Evolutionary conservation across 768 basidiomycete genomes (phyloP), one percentile per base, ranked within the genome.

Genomic region (Hortiboletus flavorubellus): DNA sequence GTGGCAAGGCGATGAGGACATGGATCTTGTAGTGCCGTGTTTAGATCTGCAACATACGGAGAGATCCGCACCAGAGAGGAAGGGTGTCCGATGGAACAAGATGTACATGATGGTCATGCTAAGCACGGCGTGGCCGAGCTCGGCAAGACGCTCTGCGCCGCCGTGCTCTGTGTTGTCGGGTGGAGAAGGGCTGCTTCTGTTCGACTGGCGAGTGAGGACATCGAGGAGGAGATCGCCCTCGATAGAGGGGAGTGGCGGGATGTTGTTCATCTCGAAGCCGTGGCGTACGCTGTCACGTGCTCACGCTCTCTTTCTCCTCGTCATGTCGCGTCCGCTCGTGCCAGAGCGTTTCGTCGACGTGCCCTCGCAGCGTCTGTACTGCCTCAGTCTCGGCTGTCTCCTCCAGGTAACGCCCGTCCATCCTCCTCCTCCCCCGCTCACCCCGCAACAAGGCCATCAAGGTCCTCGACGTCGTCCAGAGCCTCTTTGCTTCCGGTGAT

Each of bases 321-420:
- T 41, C 61, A 64, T 63, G 62, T 51, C 63, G 51, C 66, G 61
- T 46, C 78, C 91, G 40, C 75, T 89, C 37, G 84, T 96, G 48
- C 82, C 91, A 31, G 87, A 91, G 69, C 80, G 77, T 53, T 84
- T 84, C 65, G 60, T 93, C 31, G 88, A 90, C 64, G 75, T 85
- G 5, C 89, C 90, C 21, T 86, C 90, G 15, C 90, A 93, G 67
- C 79, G 93, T 47, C 79, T 90, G 7, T 91, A 94, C 64, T 80
- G 81, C 59, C 76, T 91, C 42, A 88, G 91, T 56, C 72, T 93
- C 26, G 89, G 86, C 8, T 79, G 85, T 39, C 76, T 93, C 2
- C 76, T 89, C 34, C 92, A 94, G 79, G 92, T 89, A 59, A 51
- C 78, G 60, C 8, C 29, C 0, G 16, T 1, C 23, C 0, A 0